phyloP scores from a whole-genome alignment of 2,329 filamentous ascomycete genomes.

The Arthroderma sp. region DNA sequence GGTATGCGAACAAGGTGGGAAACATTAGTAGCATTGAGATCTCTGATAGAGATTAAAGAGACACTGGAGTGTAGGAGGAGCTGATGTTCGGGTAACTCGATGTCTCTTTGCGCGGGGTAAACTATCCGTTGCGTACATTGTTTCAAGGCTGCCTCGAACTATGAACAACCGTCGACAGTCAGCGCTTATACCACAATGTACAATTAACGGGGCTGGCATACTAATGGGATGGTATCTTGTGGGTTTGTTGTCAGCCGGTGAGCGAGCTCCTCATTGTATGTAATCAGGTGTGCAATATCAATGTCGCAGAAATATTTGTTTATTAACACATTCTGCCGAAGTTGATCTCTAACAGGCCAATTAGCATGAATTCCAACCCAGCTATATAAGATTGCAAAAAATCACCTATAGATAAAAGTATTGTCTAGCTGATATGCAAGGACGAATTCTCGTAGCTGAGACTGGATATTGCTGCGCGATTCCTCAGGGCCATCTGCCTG shows the following conservation, averaged over 20 bases:
- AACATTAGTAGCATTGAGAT: constrained; percentile 84
- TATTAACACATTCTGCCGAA: constrained; percentile 84
- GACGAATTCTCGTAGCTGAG: constrained; percentile 76
- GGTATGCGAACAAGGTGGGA: constrained; percentile 91
- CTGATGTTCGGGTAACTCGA: constrained; percentile 78
- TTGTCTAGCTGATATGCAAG: constrained; percentile 90
- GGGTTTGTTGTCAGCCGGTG: constrained; percentile 82
- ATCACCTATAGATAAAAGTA: constrained; percentile 81
- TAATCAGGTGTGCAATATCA: constrained; percentile 89
- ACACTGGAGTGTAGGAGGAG: constrained; percentile 87
- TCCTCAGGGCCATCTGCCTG: constrained; percentile 54
- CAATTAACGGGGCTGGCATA: constrained; percentile 31
- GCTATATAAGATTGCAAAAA: background rate
- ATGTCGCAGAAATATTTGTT: constrained; percentile 95
- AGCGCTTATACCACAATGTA: constrained; percentile 1
- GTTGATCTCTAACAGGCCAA: constrained; percentile 58
- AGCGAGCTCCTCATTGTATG: constrained; percentile 88
- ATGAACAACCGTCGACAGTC: constrained; percentile 2
- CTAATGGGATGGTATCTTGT: constrained; percentile 80
- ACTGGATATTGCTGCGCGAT: constrained; percentile 58
- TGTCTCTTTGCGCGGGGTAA: constrained; percentile 56
- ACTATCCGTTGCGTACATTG: constrained; percentile 89
- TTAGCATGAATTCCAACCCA: background rate
- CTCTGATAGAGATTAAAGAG: constrained; percentile 81
- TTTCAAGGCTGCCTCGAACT: constrained; percentile 87